These are phyloP conservation scores for Candida fluviatilis DNA, from an alignment of 805 yeast genomes.

Conservation along the genomic window DNA sequence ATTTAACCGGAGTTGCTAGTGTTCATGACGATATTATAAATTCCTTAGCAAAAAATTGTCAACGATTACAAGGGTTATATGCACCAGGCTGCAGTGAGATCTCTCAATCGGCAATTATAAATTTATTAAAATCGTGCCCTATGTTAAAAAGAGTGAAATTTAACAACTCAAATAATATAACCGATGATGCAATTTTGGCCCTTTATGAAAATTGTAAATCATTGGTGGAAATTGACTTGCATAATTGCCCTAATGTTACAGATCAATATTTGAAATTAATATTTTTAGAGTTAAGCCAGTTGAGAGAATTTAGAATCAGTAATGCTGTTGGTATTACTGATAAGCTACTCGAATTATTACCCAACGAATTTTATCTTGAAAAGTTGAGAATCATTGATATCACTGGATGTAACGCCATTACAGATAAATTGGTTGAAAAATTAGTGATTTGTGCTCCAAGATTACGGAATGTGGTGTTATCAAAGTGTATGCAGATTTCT, in stretches of 20 bases:
- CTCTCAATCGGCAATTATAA: slow-evolving; percentile 57
- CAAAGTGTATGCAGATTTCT: slow-evolving; percentile 84
- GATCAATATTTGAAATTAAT: slow-evolving; percentile 56
- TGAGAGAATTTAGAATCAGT: slow-evolving; percentile 82
- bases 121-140: slow-evolving; percentile 60
- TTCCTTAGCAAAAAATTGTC: slow-evolving; percentile 67
- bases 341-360: slow-evolving; percentile 52
- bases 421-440: slow-evolving; percentile 73
- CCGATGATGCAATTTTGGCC: slow-evolving; percentile 56
- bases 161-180: slow-evolving; percentile 63
- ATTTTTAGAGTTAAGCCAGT: slow-evolving; percentile 59
- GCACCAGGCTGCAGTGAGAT: slow-evolving; percentile 81
- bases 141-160: slow-evolving; percentile 79
- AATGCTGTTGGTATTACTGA: slow-evolving; percentile 69
- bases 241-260: slow-evolving; percentile 71
- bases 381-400: slow-evolving; percentile 78
- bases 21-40: slow-evolving; percentile 62
- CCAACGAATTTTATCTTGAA: slow-evolving; percentile 49
- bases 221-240: slow-evolving; percentile 86
- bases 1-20: slow-evolving; percentile 72
- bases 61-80: slow-evolving; percentile 80
- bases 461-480: slow-evolving; percentile 79
- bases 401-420: slow-evolving; percentile 75
- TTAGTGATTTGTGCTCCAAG: slow-evolving; percentile 78
- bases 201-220: slow-evolving; percentile 71